These are phyloP conservation scores for Funneliformis mosseae DNA, from an alignment of 192 early-diverging fungal species.

Conservation along the genomic window DNA sequence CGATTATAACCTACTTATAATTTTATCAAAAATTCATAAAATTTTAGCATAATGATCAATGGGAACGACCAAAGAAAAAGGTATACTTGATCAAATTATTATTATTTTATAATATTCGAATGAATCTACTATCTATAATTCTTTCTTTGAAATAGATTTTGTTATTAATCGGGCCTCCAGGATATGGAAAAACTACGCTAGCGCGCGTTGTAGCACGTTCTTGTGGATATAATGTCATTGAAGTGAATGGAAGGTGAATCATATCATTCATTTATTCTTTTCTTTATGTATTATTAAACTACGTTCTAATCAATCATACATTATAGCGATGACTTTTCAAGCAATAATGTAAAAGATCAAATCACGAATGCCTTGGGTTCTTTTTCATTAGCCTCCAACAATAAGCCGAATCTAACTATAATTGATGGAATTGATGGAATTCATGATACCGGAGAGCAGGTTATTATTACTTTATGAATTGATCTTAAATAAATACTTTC, in stretches of 20 bases:
- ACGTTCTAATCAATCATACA: neutral
- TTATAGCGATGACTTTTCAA: constrained; percentile 91
- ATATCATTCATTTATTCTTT: neutral
- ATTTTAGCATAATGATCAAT: constrained; percentile 46
- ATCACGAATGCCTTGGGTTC: constrained; percentile 77
- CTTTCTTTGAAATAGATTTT: constrained; percentile 43
- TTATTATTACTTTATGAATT: constrained; percentile 30
- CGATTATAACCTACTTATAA: neutral
- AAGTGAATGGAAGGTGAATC: constrained; percentile 83
- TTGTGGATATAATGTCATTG: constrained; percentile 87
- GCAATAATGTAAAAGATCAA: constrained; percentile 68
- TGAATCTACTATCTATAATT: no score
- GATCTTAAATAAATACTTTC: no score
- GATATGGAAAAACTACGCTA: constrained; percentile 95
- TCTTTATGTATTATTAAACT: constrained; percentile 31
- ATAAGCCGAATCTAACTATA: constrained; percentile 80
- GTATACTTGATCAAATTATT: constrained; percentile 29
- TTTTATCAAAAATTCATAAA: no score
- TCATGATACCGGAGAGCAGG: constrained; percentile 68
- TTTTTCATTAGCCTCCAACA: constrained; percentile 61
- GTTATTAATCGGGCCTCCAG: constrained; percentile 88
- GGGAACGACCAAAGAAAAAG: constrained; percentile 62
- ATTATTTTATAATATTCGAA: no score
- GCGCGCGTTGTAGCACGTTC: constrained; percentile 90
- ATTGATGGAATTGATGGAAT: constrained; percentile 98